These are phyloP conservation scores for Paraconiothyrium sp. DNA, from an alignment of 2,329 filamentous ascomycete species.

Conservation along the genomic window DNA sequence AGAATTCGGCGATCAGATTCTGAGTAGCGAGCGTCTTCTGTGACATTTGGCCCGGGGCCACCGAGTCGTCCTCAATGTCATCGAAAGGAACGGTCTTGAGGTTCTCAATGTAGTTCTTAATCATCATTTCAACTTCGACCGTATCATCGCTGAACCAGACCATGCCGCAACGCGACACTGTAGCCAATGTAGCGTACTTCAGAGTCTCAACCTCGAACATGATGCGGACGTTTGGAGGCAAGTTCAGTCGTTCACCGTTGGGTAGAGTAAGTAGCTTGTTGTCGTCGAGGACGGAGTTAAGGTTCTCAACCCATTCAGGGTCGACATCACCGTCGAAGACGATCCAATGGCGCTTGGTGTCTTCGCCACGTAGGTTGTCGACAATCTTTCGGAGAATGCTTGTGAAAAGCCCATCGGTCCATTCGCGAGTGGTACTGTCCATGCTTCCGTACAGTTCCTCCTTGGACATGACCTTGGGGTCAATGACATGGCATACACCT, in stretches of 20 bases:
- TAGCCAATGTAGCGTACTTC: conserved; percentile 96
- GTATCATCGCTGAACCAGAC: conserved; percentile 99
- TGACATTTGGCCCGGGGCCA: conserved; percentile 63
- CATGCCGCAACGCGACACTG: conserved; percentile 99
- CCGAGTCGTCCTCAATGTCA: conserved; percentile 91
- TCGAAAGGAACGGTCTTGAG: conserved; percentile 88
- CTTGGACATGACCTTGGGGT: conserved; percentile 99
- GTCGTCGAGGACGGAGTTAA: conserved; percentile 99
- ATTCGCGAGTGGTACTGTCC: conserved; percentile 96
- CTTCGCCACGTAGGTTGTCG: conserved; percentile 96
- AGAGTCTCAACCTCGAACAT: conserved; percentile 99
- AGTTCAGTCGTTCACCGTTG: conserved; percentile 95
- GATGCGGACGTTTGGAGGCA: conserved; percentile 94
- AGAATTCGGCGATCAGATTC: conserved; percentile 78
- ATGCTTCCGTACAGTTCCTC: conserved; percentile 95
- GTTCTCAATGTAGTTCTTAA: conserved; percentile 86
- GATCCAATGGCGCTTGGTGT: conserved; percentile 98
- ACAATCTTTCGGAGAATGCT: conserved; percentile 98
- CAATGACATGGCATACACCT: conserved; percentile 95
- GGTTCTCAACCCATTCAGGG: conserved; percentile 98
- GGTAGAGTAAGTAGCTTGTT: conserved; percentile 97
- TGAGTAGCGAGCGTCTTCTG: conserved; percentile 81
- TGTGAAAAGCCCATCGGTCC: conserved; percentile 98
- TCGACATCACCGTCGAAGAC: conserved; percentile 99
- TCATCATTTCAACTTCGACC: conserved; percentile 91